Percentiles rank a stretch among this genome's conserved stretches.
These are phyloP conservation scores for Penicillium sp. DNA, from an alignment of 2,329 filamentous ascomycete genomes.

Conservation along the genomic window DNA sequence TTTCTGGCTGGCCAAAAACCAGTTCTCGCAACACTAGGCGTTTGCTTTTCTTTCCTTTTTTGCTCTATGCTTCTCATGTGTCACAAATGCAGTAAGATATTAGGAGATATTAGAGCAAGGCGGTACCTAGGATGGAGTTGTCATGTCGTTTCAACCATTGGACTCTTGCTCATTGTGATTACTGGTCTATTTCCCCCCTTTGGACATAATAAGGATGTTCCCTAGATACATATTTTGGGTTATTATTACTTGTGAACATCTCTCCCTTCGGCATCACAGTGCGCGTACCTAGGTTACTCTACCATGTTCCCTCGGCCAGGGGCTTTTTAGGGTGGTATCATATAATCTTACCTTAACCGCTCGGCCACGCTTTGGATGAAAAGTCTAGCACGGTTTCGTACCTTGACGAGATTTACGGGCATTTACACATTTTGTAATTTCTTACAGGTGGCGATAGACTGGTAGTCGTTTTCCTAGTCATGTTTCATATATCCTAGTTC, in stretches of 20 bases:
- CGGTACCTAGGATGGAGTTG: constrained; percentile 18
- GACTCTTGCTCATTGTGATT: constrained; percentile 8
- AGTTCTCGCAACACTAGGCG: constrained; percentile 23
- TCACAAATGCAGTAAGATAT: constrained; percentile 14
- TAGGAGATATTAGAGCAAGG: constrained; percentile 23
- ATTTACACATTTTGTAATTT: neutral
- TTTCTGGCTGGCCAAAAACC: constrained; percentile 16
- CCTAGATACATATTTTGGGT: neutral
- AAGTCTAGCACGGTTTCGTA: neutral
- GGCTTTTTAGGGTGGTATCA: no score
- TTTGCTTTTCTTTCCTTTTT: constrained; percentile 7
- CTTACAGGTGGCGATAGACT: neutral
- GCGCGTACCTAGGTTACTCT: neutral
- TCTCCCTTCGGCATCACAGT: neutral
- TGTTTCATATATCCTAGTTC: neutral
- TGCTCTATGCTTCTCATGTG: constrained; percentile 4
- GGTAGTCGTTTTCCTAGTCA: neutral
- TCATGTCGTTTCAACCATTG: constrained; percentile 9
- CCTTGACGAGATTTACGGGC: neutral
- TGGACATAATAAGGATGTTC: constrained; percentile 19
- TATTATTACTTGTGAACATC: neutral
- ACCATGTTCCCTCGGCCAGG: neutral
- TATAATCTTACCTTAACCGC: no score
- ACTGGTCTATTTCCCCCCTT: constrained; percentile 5
- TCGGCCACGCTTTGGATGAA: neutral